Evolutionary conservation across 164 flowering plant genomes (phyloP), one percentile per base, ranked within the genome.

Genomic region (Vitis labrusca): DNA sequence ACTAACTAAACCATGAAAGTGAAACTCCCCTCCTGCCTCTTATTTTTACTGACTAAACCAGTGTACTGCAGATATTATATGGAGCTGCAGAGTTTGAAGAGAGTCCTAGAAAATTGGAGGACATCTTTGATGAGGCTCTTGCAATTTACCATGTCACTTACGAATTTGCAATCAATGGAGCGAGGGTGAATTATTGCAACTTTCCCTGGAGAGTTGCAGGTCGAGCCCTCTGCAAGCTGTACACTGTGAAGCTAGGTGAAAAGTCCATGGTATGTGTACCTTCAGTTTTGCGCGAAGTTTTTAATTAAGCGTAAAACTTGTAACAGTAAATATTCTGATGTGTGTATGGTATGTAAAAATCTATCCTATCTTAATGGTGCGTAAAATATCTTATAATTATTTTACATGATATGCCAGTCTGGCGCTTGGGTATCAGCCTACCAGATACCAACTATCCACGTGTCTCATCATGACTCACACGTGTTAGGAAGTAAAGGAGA

Each of bases 171-270:
- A 77, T 14, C 48, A 27, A 2, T 15, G 32, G 29, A 67, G 55
- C 71, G 0, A 52, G 16, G 2, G 79, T 69, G 2, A 12, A 68
- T 1, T 62, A 58, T 44, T 89, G 94, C 63, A 7, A 76, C 11
- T 92, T 92, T 74, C 87, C 88, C 7, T 91, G 98, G 94, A 89
- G 64, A 59, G 89, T 94, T 59, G 98, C 97, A 5, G 97, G 96
- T 19, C 50, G 78, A 68, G 93, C 91, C 1, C 92, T 94, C 9
- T 85, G 82, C 64, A 68, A 51, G 65, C 14, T 80, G 6, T 73
- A 84, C 63, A 64, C 71, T 1, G 54, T 10, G 3, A 76, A 70
- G 47, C 82, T 70, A n/a, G 72, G 71, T 3, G 80, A 80, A 47
- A 80, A 56, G 14, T 9, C 74, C 1, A 10, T 86, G 15, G 0